Conservation (phyloP, 2,329 filamentous ascomycete genomes). For the Phaeosphaeria sp. region DNA sequence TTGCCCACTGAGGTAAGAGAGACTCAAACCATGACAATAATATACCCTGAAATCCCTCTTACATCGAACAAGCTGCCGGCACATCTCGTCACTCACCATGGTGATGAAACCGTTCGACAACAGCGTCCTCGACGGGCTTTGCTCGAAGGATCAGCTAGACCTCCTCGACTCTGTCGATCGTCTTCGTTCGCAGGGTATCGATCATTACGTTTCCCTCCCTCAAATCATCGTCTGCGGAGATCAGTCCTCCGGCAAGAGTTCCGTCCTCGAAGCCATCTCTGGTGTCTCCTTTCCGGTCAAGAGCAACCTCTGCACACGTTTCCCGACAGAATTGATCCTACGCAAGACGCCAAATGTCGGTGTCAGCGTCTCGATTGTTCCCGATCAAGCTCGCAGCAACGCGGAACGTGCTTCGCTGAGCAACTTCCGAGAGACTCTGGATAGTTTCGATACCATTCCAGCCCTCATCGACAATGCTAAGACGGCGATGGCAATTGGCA, state of each 20-base stretch:
- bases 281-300: slow-evolving; percentile 54
- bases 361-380: slow-evolving; percentile 53
- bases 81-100: slow-evolving; percentile 1
- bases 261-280: slow-evolving; percentile 43
- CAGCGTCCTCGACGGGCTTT: slow-evolving; percentile 16
- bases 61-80: not conserved
- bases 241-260: slow-evolving; percentile 24
- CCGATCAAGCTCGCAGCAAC: slow-evolving; percentile 6
- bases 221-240: slow-evolving; percentile 9
- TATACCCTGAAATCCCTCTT: too few species aligned
- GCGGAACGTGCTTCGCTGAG: slow-evolving; percentile 7
- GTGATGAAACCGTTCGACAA: slow-evolving; percentile 18
- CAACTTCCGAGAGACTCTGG: slow-evolving; percentile 9
- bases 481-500: slow-evolving; percentile 52
- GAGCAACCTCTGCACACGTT: slow-evolving; percentile 63
- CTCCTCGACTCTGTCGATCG: slow-evolving; percentile 13
- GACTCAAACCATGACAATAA: too few species aligned
- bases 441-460: slow-evolving; percentile 12
- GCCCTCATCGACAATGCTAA: slow-evolving; percentile 56
- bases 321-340: slow-evolving; percentile 65
- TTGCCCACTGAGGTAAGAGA: too few species aligned
- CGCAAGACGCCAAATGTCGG: slow-evolving; percentile 46
- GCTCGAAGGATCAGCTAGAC: slow-evolving; percentile 23
- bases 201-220: slow-evolving; percentile 13
- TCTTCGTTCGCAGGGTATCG: slow-evolving; percentile 7